Base-by-base conservation (phyloP, 306 rosid species). In the Aeschynomene evenia region DNA sequence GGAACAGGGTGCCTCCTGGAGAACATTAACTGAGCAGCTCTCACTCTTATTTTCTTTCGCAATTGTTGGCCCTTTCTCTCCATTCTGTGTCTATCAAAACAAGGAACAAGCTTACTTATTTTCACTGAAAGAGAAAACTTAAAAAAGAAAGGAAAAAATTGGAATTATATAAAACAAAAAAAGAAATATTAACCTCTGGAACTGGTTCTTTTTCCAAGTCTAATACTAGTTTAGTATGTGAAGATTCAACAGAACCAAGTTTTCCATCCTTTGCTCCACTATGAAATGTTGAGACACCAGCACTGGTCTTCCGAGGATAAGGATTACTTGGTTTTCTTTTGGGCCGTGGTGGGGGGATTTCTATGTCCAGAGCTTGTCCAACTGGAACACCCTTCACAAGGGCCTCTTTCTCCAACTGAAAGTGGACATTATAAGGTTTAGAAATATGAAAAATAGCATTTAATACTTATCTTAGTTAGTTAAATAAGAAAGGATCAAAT, bases 261-360 rank as follows among this genome's bases (percentile, higher is more conserved):
- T 85, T 90, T 77, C 88, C 97, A 84, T 90, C 89, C 79, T 82
- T 90, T 49, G 59, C 78, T 71, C 86, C 92, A 65, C 76, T 72
- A 54, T 79, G 83, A 21, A 86, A 79, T 74, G 84, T 59, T 54
- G 84, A 68, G 70, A 77, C 14, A 69, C 84, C 79, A 29, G 36
- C 74, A 63, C 68, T 63, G 45, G 82, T 84, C 77, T 94, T 94
- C 76, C 99, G 89, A 70, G 99, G 99, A 83, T 94, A 94, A 70
- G 97, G 99, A 81, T 87, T 90, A 76, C 69, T 81, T 56, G 96
- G 97, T 77, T 94, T 94, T 83, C 96, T 85, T 83, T 94, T 94
- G 71, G 95, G 96, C 66, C 97, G 95, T 40, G 99, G 99, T 68
- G 99, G 99, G 42, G 99, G 99, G 48, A 94, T 90, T 43, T 90